Evolutionary conservation across 2,329 filamentous ascomycete genomes (phyloP), one percentile per base, ranked within the genome.

Genomic region (Colletotrichum tropicale): DNA sequence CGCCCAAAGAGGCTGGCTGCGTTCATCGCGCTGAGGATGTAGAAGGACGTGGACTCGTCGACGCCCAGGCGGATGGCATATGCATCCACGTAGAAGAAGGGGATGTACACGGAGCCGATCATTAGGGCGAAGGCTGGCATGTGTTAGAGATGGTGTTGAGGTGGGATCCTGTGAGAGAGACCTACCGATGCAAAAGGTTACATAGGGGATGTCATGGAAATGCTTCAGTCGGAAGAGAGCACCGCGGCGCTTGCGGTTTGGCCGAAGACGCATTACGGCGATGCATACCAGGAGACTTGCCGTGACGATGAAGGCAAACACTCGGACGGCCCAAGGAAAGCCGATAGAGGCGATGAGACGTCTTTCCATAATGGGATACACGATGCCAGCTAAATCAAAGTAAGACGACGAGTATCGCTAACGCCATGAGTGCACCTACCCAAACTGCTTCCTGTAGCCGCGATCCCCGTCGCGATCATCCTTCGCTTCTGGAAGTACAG

Each of bases 381-480:
- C 66, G 34, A 76, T 66, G 0, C 74, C 74, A 21, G 73, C 73
- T 69, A 16, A 21, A 13, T 43, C 21, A 16, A 21, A 13, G 34
- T 69, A 24, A 69, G 66, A 34, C 12, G 18, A 18, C 16, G 13
- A n/a, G 18, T 24, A 30, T 16, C 24, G 52, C 24, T 24, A 10
- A 16, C 12, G 7, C 15, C 13, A 15, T 8, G 9, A 8, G 8
- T 5, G 8, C 8, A 68, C 73, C 56, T 82, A 21, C 84, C 85
- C 5, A 84, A 30, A 1, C 79, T 78, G 12, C 79, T 80, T 0
- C 85, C 85, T 0, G 83, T 78, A 0, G 83, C 78, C 0, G 82
- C 81, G 4, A 86, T 75, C 0, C 84, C 84, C 6, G 83, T 74
- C 24, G 84, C 85, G 3, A 85, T 72, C 3, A 76, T 81, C 5